Evolutionary conservation across 139 green algal species (phyloP).

Genomic region (Chlorokybus atmophyticus): DNA sequence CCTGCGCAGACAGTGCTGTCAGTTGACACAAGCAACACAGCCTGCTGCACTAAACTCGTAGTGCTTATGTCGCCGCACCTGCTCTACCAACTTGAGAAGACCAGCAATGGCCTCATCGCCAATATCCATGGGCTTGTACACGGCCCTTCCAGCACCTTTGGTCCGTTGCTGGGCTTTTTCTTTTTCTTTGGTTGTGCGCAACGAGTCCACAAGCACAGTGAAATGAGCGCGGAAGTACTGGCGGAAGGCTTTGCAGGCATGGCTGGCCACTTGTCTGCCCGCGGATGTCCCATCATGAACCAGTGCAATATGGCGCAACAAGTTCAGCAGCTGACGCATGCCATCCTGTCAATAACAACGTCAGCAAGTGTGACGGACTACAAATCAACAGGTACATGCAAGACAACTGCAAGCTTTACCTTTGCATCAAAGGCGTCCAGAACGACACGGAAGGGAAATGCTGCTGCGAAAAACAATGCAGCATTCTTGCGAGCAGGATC

Average conservation of each 20-base stretch:
- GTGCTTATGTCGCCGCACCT: slow-evolving; percentile 29
- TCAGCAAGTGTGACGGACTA: too few relatives aligned
- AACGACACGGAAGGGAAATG: slow-evolving; percentile 39
- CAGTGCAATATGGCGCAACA: slow-evolving; percentile 28
- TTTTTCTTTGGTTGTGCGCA: slow-evolving; percentile 7
- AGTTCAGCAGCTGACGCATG: slow-evolving; percentile 33
- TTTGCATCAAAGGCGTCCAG: slow-evolving; percentile 41
- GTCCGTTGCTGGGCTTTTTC: not conserved
- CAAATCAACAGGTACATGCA: too few relatives aligned
- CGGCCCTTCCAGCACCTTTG: not conserved
- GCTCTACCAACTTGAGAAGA: slow-evolving; percentile 18
- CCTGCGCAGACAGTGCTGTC: too few relatives aligned
- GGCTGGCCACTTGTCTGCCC: slow-evolving; percentile 25
- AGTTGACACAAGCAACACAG: too few relatives aligned
- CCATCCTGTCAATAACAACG: too few relatives aligned
- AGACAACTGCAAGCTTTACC: too few relatives aligned
- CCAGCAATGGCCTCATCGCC: slow-evolving; percentile 36
- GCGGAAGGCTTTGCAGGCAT: slow-evolving; percentile 39
- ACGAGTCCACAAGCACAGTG: slow-evolving; percentile 27
- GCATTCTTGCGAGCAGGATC: slow-evolving; percentile 50
- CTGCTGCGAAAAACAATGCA: slow-evolving; percentile 40
- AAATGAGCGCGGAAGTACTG: slow-evolving; percentile 49
- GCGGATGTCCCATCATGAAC: slow-evolving; percentile 6
- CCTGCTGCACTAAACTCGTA: slow-evolving; percentile 32
- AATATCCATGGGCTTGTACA: slow-evolving; percentile 36